Conservation (phyloP, 2,329 filamentous ascomycete genomes). For the Colletotrichum scovillei region DNA sequence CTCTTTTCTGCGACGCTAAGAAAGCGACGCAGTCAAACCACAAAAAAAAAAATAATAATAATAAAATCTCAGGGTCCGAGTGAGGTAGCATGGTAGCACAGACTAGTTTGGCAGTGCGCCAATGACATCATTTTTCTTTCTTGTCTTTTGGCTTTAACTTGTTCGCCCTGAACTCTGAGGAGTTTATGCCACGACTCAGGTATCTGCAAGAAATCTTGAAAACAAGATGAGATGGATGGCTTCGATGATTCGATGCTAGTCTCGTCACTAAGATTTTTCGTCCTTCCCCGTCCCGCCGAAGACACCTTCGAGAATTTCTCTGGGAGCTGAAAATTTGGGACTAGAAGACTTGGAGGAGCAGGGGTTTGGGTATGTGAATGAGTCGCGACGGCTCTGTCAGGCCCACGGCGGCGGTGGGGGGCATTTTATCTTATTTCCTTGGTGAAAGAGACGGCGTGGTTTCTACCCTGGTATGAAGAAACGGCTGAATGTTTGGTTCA, state of each 20-base stretch:
- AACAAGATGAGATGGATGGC: not conserved
- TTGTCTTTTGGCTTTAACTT: not conserved
- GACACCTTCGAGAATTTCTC: not conserved
- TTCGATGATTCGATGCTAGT: not conserved
- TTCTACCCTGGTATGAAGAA: not conserved
- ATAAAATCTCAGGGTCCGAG: not conserved
- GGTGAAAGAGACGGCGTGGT: not conserved
- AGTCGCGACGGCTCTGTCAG: not conserved
- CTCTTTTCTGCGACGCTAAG: not conserved
- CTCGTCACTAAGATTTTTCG: not conserved
- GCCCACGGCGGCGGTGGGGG: not conserved
- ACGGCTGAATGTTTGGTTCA: not conserved
- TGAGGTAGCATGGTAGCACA: not conserved
- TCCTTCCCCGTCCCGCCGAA: too few species aligned
- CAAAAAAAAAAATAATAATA: too few species aligned
- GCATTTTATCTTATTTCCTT: not conserved
- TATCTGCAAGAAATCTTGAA: not conserved
- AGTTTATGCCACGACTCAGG: not conserved
- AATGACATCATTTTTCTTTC: conserved; percentile 1
- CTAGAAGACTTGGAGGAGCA: not conserved
- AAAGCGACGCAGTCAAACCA: not conserved
- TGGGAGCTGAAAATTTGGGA: not conserved
- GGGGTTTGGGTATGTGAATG: not conserved
- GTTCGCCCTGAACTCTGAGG: not conserved
- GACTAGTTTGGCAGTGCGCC: not conserved